phyloP scores from a whole-genome alignment of 805 yeast species.

The Yamadazyma insecticola region DNA sequence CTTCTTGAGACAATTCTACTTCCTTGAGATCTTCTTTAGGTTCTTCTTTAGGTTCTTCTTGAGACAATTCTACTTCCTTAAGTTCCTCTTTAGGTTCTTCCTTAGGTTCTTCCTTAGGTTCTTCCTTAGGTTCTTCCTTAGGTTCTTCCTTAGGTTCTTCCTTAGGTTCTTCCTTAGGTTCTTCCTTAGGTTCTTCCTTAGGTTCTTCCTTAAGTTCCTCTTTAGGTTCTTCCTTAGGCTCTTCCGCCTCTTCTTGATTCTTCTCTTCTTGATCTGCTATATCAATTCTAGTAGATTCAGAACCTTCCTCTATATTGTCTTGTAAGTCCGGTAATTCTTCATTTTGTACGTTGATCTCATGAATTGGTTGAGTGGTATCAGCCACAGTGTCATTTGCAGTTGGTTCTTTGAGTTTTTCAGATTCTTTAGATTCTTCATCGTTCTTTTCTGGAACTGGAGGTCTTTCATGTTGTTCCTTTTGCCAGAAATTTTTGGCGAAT shows the following conservation, averaged over 20 bases:
- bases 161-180: constrained; percentile 1
- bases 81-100: background rate
- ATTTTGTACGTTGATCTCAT: constrained; percentile 1
- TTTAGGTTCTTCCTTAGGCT: constrained; percentile 4
- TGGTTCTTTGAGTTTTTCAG: background rate
- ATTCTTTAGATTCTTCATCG: no score
- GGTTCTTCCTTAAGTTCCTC: constrained; percentile 2
- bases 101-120: no score
- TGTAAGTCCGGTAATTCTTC: constrained; percentile 1
- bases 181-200: constrained; percentile 2
- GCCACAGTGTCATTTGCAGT: background rate
- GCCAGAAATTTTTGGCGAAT: constrained; percentile 39
- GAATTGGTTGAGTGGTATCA: background rate
- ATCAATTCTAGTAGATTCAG: constrained; percentile 6
- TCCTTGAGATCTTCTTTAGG: background rate
- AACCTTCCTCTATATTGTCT: constrained; percentile 2
- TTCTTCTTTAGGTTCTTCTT: background rate
- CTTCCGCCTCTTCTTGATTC: constrained; percentile 1
- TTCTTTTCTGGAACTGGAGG: constrained; percentile 6
- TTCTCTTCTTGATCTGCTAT: constrained; percentile 2
- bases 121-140: background rate
- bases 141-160: constrained; percentile 3
- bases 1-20: constrained; percentile 3
- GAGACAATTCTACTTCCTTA: background rate
- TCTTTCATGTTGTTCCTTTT: constrained; percentile 6